Evolutionary conservation across 306 rosid species (phyloP).

Genomic region (Oemleria cerasiformis): DNA sequence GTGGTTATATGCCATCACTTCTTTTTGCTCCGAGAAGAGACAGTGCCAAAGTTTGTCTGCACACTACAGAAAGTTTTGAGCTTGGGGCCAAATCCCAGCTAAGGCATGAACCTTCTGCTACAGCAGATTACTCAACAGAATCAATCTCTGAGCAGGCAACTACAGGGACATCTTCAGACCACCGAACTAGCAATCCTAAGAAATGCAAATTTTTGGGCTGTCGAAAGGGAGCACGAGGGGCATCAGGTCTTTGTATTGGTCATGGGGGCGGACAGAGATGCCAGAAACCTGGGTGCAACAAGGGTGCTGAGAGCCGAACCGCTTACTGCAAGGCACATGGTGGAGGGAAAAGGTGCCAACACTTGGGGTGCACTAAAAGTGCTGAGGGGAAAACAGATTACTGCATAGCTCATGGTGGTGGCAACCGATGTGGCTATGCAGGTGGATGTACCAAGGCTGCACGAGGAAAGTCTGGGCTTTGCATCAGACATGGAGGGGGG

Average conservation of each 20-base stretch:
- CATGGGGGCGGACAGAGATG: constrained; percentile 99
- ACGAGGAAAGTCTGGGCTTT: constrained; percentile 93
- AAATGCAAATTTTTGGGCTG: constrained; percentile 74
- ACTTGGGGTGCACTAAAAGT: constrained; percentile 96
- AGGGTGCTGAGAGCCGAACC: constrained; percentile 96
- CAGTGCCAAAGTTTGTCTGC: constrained; percentile 33
- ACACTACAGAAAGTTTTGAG: constrained; percentile 39
- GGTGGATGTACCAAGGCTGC: constrained; percentile 92
- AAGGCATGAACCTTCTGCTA: constrained; percentile 45
- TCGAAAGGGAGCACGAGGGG: constrained; percentile 87
- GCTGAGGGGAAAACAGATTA: constrained; percentile 96
- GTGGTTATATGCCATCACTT: constrained; percentile 93
- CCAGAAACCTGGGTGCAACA: constrained; percentile 93
- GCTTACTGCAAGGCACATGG: constrained; percentile 99
- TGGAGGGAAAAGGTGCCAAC: constrained; percentile 89
- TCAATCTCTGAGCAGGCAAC: constrained; percentile 47
- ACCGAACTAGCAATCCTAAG: constrained; percentile 53
- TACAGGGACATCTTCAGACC: constrained; percentile 45
- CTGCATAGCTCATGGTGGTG: constrained; percentile 99
- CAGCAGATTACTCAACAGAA: constrained; percentile 48
- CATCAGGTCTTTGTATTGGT: constrained; percentile 95
- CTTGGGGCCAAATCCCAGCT: constrained; percentile 35
- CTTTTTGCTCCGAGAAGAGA: constrained; percentile 79
- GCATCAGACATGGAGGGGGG: constrained; percentile 98
- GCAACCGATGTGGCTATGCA: constrained; percentile 69